Base-by-base conservation (phyloP, 768 basidiomycete species). In the Boletus fagicola region DNA sequence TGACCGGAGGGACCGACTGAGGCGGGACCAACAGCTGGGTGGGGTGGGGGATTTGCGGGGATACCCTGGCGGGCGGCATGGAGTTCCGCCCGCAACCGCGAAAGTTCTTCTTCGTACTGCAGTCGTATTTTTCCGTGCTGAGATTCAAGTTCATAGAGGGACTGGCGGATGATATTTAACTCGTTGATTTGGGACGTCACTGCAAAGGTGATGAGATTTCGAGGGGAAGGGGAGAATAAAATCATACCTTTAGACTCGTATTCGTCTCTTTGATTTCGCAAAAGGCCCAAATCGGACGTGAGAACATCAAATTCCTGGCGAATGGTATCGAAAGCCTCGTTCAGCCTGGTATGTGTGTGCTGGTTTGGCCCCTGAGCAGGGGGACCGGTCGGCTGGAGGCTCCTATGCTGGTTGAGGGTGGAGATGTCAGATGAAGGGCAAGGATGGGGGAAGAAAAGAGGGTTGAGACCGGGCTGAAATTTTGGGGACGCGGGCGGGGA, bases 121-220 rank as follows among this genome's bases (percentile, higher is more conserved):
- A 88, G 83, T 35, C 93, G 82, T 51, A 93, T 85, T 77, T 94
- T 92, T 60, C 80, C 81, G 63, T 98, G 94, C 59, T 90, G 88
- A 0, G 85, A 76, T 70, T 99, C 96, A 54, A 99, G 86, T 62
- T 98, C 94, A 68, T 94, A 95, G 12, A 98, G 79, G 2, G 90
- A 85, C 66, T 93, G 88, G 36, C 94, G 84, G 66, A 99, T 94
- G 68, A 88, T 85, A 63, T 88, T 90, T 53, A 98, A 78, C 70
- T 98, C 96, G 70, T 86, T 89, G 60, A 98, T 86, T 74, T 98
- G 96, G 28, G 79, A 78, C 5, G 82, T 80, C 49, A 92, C 92
- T 92, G 69, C 1, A 24, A 28, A 49, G 11, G 51, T 4, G 50
- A 57, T 66, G 54, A 62, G 58, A 40, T 40, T 52, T 50, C n/a